Evolutionary conservation across 805 yeast genomes (phyloP).

Genomic region (Candida sanyiensis): DNA sequence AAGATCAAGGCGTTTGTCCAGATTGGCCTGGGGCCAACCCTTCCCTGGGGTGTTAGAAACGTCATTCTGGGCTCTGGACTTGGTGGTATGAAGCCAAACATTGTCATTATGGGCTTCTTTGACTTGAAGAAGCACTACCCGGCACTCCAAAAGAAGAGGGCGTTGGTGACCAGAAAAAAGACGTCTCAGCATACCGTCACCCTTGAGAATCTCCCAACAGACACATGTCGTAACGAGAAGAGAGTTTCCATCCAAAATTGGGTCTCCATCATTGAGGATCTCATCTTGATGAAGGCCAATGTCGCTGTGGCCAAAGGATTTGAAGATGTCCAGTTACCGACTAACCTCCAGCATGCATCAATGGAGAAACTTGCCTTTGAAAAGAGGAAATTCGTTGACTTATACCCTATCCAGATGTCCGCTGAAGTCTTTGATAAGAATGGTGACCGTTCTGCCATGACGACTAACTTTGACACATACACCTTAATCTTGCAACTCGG

Average conservation of each 20-base stretch:
- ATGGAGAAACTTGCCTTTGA: constrained; percentile 27
- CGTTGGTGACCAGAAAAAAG: constrained; percentile 5
- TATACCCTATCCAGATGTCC: constrained; percentile 96
- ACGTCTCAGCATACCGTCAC: constrained; percentile 24
- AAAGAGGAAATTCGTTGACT: constrained; percentile 60
- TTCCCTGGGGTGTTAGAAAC: constrained; percentile 94
- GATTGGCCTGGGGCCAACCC: constrained; percentile 76
- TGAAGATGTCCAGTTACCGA: constrained; percentile 58
- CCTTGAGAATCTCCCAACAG: constrained; percentile 65
- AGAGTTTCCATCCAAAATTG: constrained; percentile 72
- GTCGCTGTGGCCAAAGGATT: constrained; percentile 94
- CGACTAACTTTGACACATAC: constrained; percentile 94
- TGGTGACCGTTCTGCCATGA: constrained; percentile 60
- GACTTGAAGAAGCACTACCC: constrained; percentile 44
- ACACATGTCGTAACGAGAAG: constrained; percentile 62
- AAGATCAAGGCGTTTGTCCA: constrained; percentile 92
- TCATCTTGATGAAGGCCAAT: constrained; percentile 80
- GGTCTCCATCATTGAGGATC: constrained; percentile 90
- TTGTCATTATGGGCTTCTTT: constrained; percentile 85
- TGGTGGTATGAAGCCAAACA: constrained; percentile 98
- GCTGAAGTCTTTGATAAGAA: constrained; percentile 64
- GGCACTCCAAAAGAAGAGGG: constrained; percentile 8
- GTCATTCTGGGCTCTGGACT: constrained; percentile 89
- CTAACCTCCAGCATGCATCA: constrained; percentile 22
- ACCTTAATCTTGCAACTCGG: constrained; percentile 91